Percentiles rank a stretch among this genome's conserved stretches.
phyloP scores from a whole-genome alignment of 192 early-diverging fungal genomes.

The Haplosporangium gracile region DNA sequence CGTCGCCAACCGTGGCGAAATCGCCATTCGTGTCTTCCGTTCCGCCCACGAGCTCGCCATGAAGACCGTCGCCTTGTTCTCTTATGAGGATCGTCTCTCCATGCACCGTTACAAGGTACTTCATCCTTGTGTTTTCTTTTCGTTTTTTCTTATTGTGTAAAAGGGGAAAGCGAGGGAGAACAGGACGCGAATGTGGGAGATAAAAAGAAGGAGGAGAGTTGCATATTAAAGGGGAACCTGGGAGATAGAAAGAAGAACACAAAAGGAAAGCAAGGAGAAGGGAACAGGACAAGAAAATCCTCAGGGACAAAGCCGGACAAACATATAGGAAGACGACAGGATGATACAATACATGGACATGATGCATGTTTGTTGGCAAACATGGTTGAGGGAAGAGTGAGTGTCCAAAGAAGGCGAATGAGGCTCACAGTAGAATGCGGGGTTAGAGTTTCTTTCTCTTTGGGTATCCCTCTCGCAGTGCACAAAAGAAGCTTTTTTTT shows the following conservation, averaged over 20 bases:
- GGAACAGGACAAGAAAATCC: no score
- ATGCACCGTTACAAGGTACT: conserved; percentile 94
- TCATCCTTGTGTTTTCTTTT: no score
- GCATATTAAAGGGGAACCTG: no score
- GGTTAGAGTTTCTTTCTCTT: conserved; percentile 45
- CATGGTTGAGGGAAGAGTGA: background rate
- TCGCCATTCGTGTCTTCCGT: conserved; percentile 95
- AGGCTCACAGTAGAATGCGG: conserved; percentile 38
- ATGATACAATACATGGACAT: no score
- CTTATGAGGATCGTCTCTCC: conserved; percentile 89
- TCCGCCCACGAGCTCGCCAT: conserved; percentile 94
- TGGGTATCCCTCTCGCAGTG: background rate
- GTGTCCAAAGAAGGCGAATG: conserved; percentile 14
- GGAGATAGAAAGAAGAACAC: no score
- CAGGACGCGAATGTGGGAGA: no score
- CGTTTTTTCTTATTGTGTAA: background rate
- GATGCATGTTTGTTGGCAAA: background rate
- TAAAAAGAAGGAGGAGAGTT: no score
- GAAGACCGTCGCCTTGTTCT: conserved; percentile 90
- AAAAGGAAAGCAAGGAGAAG: no score
- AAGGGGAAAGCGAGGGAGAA: background rate
- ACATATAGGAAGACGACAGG: no score
- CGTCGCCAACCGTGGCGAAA: conserved; percentile 81
- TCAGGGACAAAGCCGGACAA: no score
- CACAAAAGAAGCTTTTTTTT: background rate